phyloP scores from a whole-genome alignment of 441 rosid species.

The Brassica hybrid region DNA sequence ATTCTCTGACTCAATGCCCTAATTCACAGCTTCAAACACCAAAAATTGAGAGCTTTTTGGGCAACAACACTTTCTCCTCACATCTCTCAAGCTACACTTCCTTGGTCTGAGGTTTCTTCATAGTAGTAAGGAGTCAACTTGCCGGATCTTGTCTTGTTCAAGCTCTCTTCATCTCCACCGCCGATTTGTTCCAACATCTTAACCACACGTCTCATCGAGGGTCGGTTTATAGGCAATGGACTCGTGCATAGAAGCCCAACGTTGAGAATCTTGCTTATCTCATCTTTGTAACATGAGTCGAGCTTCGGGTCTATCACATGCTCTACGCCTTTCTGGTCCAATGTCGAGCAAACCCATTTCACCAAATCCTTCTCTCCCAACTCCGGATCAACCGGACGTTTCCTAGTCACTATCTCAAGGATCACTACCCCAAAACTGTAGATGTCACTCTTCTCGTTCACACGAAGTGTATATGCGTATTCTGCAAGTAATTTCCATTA shows the following conservation, averaged over 20 bases:
- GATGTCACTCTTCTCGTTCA: too few species aligned
- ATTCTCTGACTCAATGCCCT: slow-evolving; percentile 29
- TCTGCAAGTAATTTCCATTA: background rate
- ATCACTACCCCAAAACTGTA: slow-evolving; percentile 72
- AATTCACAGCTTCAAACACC: slow-evolving; percentile 37
- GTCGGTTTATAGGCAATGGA: slow-evolving; percentile 92
- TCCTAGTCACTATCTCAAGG: slow-evolving; percentile 65
- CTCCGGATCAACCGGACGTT: too few species aligned
- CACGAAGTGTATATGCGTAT: too few species aligned
- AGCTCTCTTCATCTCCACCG: slow-evolving; percentile 44
- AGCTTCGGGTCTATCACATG: too few species aligned
- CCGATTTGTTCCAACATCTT: slow-evolving; percentile 82
- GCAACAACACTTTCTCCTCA: background rate
- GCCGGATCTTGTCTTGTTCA: slow-evolving; percentile 46
- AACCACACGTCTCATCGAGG: slow-evolving; percentile 91
- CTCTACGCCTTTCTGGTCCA: too few species aligned
- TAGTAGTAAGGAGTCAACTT: slow-evolving; percentile 82
- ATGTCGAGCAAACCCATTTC: too few species aligned
- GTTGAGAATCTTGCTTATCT: slow-evolving; percentile 77
- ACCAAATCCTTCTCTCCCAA: too few species aligned
- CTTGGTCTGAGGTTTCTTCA: slow-evolving; percentile 76
- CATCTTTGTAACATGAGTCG: too few species aligned
- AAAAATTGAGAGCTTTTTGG: slow-evolving; percentile 32
- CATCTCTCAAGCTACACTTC: slow-evolving; percentile 65
- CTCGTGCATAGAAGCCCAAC: slow-evolving; percentile 87